Evolutionary conservation across 2,329 filamentous ascomycete genomes (phyloP).

Genomic region (Lomentospora prolificans): DNA sequence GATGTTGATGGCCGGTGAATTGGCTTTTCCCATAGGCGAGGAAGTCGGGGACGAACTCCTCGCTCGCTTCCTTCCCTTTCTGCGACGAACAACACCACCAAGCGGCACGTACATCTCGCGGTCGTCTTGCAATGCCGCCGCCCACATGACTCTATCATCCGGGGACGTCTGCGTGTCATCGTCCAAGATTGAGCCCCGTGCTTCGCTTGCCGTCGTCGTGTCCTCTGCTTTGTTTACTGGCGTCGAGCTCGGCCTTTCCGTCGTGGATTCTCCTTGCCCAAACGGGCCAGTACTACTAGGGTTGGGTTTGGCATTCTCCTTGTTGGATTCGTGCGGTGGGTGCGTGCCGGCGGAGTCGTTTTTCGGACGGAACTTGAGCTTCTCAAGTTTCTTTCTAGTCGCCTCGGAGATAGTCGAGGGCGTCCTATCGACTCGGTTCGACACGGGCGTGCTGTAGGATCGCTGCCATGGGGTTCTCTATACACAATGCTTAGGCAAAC

Average conservation of each 20-base stretch:
- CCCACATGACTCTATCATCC: conserved; percentile 10
- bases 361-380: conserved; percentile 38
- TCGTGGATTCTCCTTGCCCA: background rate
- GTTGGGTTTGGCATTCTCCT: background rate
- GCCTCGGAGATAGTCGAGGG: conserved; percentile 42
- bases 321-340: conserved; percentile 11
- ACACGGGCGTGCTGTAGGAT: conserved; percentile 40
- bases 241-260: conserved; percentile 2
- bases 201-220: background rate
- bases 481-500: background rate
- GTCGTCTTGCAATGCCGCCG: conserved; percentile 5
- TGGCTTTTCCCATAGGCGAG: conserved; percentile 45
- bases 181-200: background rate
- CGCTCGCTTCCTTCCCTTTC: conserved; percentile 45
- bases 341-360: conserved; percentile 5
- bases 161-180: conserved; percentile 13
- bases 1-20: conserved; percentile 42
- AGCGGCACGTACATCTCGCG: conserved; percentile 11
- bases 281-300: background rate
- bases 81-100: conserved; percentile 9
- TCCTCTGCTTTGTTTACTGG: background rate
- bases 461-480: conserved; percentile 33
- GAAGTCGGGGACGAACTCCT: conserved; percentile 65
- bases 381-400: conserved; percentile 51
- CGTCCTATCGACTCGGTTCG: conserved; percentile 24